These are phyloP conservation scores for Hibiscus tridactylites DNA, from an alignment of 345 rosid genomes.

Conservation along the genomic window DNA sequence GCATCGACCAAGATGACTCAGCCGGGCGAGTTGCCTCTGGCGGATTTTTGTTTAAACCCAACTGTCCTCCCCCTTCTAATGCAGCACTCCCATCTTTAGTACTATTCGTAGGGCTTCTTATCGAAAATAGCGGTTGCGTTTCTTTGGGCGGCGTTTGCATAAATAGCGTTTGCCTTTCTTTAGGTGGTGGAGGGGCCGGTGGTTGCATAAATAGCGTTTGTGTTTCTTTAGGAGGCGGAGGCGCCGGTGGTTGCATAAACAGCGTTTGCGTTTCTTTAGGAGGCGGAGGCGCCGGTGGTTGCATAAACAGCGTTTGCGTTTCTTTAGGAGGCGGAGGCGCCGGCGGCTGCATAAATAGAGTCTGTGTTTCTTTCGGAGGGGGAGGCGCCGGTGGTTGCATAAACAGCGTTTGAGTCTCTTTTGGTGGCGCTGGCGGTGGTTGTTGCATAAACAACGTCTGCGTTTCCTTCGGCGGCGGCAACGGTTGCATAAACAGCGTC, in stretches of 20 bases:
- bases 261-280: not conserved
- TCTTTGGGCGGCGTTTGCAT: not conserved
- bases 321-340: not conserved
- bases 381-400: not conserved
- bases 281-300: not conserved
- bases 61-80: constrained; percentile 17
- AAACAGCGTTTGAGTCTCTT: constrained; percentile 3
- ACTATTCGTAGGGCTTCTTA: constrained; percentile 8
- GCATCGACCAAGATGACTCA: constrained; percentile 17
- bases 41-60: constrained; percentile 18
- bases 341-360: not conserved
- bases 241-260: not conserved
- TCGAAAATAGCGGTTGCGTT: not conserved
- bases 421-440: constrained; percentile 13
- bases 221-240: not conserved
- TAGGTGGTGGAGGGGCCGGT: not conserved
- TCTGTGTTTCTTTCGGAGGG: not conserved
- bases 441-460: constrained; percentile 12
- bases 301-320: not conserved
- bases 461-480: not conserved
- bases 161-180: not conserved
- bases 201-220: not conserved
- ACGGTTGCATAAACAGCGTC: not conserved
- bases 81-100: not conserved
- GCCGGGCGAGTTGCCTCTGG: constrained; percentile 14